Conservation (phyloP, 2,329 filamentous ascomycete genomes). For the Coniochaeta sp. region DNA sequence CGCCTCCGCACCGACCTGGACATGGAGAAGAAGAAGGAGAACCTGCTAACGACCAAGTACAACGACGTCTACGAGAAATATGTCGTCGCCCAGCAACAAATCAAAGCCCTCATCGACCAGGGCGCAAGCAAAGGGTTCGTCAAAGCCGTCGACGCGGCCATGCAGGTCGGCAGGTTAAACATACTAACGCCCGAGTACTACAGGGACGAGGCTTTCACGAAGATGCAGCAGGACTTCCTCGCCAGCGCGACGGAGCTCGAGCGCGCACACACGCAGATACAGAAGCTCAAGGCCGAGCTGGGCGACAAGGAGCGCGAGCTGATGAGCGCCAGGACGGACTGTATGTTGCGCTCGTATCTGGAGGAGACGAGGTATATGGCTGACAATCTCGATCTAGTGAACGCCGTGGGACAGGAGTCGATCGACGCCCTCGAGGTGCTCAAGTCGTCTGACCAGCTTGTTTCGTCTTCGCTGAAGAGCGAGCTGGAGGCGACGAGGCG, state of each 20-base stretch:
- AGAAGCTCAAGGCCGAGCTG: conserved; percentile 39
- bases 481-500: conserved; percentile 50
- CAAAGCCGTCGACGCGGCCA: conserved; percentile 24
- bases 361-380: conserved; percentile 8
- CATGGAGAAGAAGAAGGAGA: conserved; percentile 40
- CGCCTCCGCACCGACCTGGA: conserved; percentile 50
- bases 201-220: conserved; percentile 46
- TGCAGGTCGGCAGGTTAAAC: conserved; percentile 21
- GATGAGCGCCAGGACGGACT: conserved; percentile 42
- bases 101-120: conserved; percentile 45
- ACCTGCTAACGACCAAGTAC: conserved; percentile 45
- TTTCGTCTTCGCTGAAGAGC: conserved; percentile 49
- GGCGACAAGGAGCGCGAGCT: conserved; percentile 50
- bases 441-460: conserved; percentile 51
- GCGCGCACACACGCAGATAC: conserved; percentile 32
- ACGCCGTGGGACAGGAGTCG: conserved; percentile 46
- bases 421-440: conserved; percentile 49
- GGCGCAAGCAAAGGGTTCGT: conserved; percentile 51
- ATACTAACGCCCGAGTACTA: conserved; percentile 39
- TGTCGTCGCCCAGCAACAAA: conserved; percentile 49
- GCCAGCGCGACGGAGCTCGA: conserved; percentile 40
- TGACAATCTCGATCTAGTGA: conserved; percentile 31
- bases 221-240: conserved; percentile 41
- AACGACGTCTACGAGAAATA: conserved; percentile 53
- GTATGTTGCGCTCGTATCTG: conserved; percentile 28